Conservation (phyloP, 257 asterid species). For the Forsythia viridissima region DNA sequence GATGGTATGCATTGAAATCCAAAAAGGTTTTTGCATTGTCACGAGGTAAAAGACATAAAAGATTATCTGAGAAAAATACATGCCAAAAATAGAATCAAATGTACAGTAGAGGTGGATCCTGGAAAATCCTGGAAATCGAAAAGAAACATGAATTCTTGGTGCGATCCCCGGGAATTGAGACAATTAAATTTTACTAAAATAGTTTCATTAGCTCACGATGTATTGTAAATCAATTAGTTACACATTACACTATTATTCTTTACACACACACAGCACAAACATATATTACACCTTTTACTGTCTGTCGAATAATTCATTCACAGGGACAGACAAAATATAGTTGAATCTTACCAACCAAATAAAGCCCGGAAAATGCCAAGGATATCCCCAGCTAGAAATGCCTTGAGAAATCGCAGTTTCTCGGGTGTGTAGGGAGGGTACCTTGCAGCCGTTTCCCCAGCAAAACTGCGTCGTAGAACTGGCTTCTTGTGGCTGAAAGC, state of each 20-base stretch:
- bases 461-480: slow-evolving; percentile 60
- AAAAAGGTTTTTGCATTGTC: no score
- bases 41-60: no score
- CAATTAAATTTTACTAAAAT: no score
- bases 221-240: no score
- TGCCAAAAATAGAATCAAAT: no score
- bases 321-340: background rate
- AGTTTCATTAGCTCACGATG: background rate
- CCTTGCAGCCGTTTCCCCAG: slow-evolving; percentile 69
- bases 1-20: no score
- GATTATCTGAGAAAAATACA: background rate
- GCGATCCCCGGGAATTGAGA: background rate
- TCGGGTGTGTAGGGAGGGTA: slow-evolving; percentile 70
- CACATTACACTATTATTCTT: no score
- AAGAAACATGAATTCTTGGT: background rate
- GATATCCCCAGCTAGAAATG: background rate
- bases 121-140: background rate
- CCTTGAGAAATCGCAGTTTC: background rate
- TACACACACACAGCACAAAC: background rate
- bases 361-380: background rate
- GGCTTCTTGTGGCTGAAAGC: slow-evolving; percentile 90
- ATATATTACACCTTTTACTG: background rate
- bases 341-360: background rate
- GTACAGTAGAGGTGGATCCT: background rate
- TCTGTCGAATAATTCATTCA: background rate